Evolutionary conservation across 2,329 filamentous ascomycete genomes (phyloP).

Genomic region (Capronia coronata): DNA sequence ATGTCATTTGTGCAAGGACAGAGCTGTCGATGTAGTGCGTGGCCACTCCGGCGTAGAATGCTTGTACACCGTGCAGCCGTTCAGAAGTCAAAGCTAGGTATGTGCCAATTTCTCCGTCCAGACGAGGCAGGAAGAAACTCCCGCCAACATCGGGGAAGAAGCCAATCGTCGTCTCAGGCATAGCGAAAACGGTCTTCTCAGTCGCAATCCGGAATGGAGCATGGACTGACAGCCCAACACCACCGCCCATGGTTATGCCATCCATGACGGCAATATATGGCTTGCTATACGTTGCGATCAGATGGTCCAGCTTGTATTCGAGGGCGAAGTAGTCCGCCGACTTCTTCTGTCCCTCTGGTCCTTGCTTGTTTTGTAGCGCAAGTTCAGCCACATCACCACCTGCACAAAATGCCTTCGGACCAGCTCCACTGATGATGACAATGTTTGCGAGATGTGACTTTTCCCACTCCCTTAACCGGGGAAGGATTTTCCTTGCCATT

Average conservation of each 20-base stretch:
- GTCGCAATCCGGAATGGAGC: slow-evolving; percentile 95
- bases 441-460: slow-evolving; percentile 93
- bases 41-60: slow-evolving; percentile 83
- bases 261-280: slow-evolving; percentile 96
- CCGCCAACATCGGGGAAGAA: slow-evolving; percentile 98
- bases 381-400: slow-evolving; percentile 84
- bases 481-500: slow-evolving; percentile 92
- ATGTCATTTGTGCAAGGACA: slow-evolving; percentile 70
- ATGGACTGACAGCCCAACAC: slow-evolving; percentile 88
- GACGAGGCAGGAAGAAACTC: slow-evolving; percentile 87
- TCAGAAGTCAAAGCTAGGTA: slow-evolving; percentile 92
- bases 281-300: slow-evolving; percentile 88
- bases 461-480: slow-evolving; percentile 83
- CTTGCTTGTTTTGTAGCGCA: slow-evolving; percentile 63
- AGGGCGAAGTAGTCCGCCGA: slow-evolving; percentile 83
- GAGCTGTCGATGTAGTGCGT: slow-evolving; percentile 96
- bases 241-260: slow-evolving; percentile 96
- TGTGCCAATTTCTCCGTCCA: slow-evolving; percentile 79
- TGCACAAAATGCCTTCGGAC: slow-evolving; percentile 79
- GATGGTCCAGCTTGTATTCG: slow-evolving; percentile 93
- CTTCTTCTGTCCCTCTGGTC: slow-evolving; percentile 61
- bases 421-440: slow-evolving; percentile 83
- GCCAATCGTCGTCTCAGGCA: slow-evolving; percentile 97
- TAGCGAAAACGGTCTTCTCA: slow-evolving; percentile 90
- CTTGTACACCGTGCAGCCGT: slow-evolving; percentile 71